These are phyloP conservation scores for Tolypocladium cylindrosporum DNA, from an alignment of 2,329 filamentous ascomycete genomes.

Conservation along the genomic window DNA sequence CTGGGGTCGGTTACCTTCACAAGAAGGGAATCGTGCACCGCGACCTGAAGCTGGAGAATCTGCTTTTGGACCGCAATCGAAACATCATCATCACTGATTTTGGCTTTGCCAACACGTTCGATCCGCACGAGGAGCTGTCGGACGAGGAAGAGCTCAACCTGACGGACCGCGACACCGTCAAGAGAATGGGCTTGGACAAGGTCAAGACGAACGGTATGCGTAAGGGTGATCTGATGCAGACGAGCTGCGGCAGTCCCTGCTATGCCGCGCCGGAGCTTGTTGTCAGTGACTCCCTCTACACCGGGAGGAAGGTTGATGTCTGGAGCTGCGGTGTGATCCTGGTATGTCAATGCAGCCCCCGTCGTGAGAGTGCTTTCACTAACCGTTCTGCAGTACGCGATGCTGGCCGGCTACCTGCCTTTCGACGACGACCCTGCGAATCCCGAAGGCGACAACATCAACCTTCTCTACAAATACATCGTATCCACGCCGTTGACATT, in stretches of 20 bases:
- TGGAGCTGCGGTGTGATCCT: constrained; percentile 99
- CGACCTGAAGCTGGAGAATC: constrained; percentile 91
- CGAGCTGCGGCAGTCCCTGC: constrained; percentile 94
- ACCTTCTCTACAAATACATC: constrained; percentile 98
- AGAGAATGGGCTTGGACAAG: constrained; percentile 75
- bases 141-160: constrained; percentile 87
- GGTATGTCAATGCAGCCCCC: constrained; percentile 44
- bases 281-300: constrained; percentile 94
- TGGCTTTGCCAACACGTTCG: constrained; percentile 96
- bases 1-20: constrained; percentile 92
- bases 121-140: constrained; percentile 74
- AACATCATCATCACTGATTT: constrained; percentile 99
- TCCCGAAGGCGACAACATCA: constrained; percentile 98
- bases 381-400: constrained; percentile 66
- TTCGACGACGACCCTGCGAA: constrained; percentile 98
- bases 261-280: constrained; percentile 96
- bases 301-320: constrained; percentile 93
- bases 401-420: constrained; percentile 93
- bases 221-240: constrained; percentile 95
- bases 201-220: constrained; percentile 64
- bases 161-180: constrained; percentile 79
- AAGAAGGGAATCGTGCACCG: constrained; percentile 98
- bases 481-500: constrained; percentile 95
- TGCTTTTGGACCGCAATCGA: constrained; percentile 87
- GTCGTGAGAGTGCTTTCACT: not conserved